Evolutionary conservation across 208 protist species (phyloP).

Genomic region (Wallacemonas sp.): DNA sequence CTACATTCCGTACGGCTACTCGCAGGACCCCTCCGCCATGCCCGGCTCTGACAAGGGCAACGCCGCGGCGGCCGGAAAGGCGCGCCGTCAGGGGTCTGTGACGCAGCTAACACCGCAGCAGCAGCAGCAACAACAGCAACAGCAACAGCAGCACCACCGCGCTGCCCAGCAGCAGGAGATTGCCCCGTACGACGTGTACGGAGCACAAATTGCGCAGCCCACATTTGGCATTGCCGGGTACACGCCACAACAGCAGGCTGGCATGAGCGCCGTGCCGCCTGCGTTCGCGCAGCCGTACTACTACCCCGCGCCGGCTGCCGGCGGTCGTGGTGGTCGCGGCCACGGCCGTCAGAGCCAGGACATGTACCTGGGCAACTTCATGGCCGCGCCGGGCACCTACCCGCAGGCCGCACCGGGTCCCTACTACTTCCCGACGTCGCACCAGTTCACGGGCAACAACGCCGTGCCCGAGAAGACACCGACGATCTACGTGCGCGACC

Average conservation of each 20-base stretch:
- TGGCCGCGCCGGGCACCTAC: not conserved
- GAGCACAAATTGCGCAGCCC: not conserved
- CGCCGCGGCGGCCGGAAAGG: not conserved
- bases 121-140: conserved; percentile 17
- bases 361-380: conserved; percentile 1
- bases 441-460: conserved; percentile 67
- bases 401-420: conserved; percentile 24
- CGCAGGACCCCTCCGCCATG: not conserved
- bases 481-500: conserved; percentile 50
- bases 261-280: not conserved
- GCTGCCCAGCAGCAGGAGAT: too few relatives aligned
- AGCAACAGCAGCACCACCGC: conserved; percentile 16
- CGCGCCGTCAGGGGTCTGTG: not conserved
- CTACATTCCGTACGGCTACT: conserved; percentile 9
- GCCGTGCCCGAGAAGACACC: conserved; percentile 71
- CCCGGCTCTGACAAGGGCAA: not conserved
- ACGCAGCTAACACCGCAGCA: not conserved
- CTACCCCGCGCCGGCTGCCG: not conserved
- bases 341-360: conserved; percentile 5
- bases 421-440: conserved; percentile 50
- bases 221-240: conserved; percentile 11
- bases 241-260: not conserved
- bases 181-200: conserved; percentile 10
- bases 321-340: not conserved
- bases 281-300: conserved; percentile 20